Percentiles rank a stretch among this genome's conserved stretches.
Conservation (phyloP, 106 monocot species). For the Dendrobium chrysotoxum region DNA sequence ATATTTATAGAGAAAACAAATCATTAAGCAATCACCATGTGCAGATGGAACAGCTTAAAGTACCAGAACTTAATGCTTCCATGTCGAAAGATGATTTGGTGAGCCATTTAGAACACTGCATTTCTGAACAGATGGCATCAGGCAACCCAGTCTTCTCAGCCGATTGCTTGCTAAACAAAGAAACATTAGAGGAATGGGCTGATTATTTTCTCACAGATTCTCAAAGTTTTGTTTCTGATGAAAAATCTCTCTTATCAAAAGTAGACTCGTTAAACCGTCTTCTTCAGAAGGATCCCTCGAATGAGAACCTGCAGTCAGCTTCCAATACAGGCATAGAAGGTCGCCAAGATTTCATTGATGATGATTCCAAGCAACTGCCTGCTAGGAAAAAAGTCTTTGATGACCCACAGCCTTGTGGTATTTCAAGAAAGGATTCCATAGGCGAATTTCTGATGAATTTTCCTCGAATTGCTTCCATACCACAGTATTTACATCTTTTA, state of each 20-base stretch:
- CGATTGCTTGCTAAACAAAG: conserved; percentile 9
- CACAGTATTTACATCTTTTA: conserved; percentile 16
- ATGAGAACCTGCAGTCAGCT: conserved; percentile 2
- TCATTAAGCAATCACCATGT: conserved; percentile 27
- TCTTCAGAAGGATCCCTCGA: conserved; percentile 26
- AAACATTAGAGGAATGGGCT: conserved; percentile 27
- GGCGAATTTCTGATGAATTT: conserved; percentile 30
- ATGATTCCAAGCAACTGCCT: conserved; percentile 1
- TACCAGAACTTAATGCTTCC: conserved; percentile 55
- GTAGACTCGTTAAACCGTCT: conserved; percentile 43
- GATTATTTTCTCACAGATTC: conserved; percentile 38
- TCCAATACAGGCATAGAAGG: neutral
- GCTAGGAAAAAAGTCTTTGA: conserved; percentile 3
- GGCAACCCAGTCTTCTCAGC: conserved; percentile 8
- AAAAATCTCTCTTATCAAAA: conserved; percentile 38
- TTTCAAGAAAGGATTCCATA: conserved; percentile 37
- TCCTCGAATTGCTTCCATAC: conserved; percentile 35
- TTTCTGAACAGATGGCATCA: conserved; percentile 38
- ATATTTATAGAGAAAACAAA: neutral
- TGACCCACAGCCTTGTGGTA: conserved; percentile 3
- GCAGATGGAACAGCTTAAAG: conserved; percentile 34
- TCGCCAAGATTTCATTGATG: neutral
- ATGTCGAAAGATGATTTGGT: conserved; percentile 64
- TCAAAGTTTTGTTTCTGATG: conserved; percentile 24
- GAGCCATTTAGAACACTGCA: conserved; percentile 61